These are phyloP conservation scores for Arxiozyma heterogenica DNA, from an alignment of 1,139 yeast genomes.

Conservation along the genomic window DNA sequence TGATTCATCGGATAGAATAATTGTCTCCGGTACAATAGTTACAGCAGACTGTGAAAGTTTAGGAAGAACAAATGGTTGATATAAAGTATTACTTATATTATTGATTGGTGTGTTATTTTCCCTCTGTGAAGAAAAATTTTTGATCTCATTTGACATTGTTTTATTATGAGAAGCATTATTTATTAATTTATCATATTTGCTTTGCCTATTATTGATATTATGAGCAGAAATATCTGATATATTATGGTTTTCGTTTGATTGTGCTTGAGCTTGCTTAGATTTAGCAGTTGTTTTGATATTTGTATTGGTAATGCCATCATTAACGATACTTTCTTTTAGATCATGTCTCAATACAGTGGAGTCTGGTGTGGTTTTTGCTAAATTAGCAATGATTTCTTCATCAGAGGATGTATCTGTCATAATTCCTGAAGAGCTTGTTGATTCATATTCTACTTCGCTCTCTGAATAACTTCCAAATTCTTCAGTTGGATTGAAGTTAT, in stretches of 20 bases:
- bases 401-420: slow-evolving; percentile 25
- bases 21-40: not conserved
- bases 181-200: no score
- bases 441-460: slow-evolving; percentile 7
- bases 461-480: slow-evolving; percentile 11
- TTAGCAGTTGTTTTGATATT: not conserved
- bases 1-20: not conserved
- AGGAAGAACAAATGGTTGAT: not conserved
- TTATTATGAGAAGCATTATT: not conserved
- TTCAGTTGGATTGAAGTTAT: not conserved
- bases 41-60: not conserved
- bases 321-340: slow-evolving; percentile 2
- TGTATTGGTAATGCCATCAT: not conserved
- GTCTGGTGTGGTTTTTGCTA: slow-evolving; percentile 6
- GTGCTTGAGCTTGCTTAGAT: not conserved
- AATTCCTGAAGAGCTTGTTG: slow-evolving; percentile 19
- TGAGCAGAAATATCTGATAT: not conserved
- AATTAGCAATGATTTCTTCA: slow-evolving; percentile 12
- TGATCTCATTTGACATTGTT: not conserved
- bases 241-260: not conserved
- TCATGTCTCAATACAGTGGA: not conserved
- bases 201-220: no score
- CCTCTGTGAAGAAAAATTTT: no score
- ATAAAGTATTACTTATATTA: no score
- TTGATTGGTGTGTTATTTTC: not conserved